Base-by-base conservation (phyloP, 2,329 filamentous ascomycete genomes). In the Colletotrichum cereale region DNA sequence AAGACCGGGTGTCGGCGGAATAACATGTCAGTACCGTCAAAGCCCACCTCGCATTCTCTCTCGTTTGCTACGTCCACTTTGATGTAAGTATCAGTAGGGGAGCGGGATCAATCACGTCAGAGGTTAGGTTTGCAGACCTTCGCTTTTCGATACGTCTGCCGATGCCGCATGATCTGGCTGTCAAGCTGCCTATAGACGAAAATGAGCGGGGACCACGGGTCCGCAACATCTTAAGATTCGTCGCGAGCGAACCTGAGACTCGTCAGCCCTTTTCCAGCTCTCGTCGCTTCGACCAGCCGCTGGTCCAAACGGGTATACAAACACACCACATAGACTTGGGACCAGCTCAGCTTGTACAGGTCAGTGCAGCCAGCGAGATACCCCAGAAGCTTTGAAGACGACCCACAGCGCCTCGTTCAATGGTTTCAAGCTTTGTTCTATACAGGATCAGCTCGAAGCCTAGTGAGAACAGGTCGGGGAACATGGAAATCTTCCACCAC, bases 311-410 rank as follows among this genome's bases (percentile, higher is more conserved):
- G 56, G 21, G 6, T 34, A 52, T 31, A 40, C 12, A 24, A 29
- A 10, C 34, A 18, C 18, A 11, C 47, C 11, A n/a, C n/a, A n/a
- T n/a, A 38, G 47, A 24, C 36, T n/a, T 63, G 61, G 47, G 24
- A 53, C 58, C 36, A 67, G 44, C 26, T 24, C 40, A 38, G 31
- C 34, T 40, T 31, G 31, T 2, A 5, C 36, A 21, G 62, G 63
- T 24, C 31, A 26, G 65, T 58, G 57, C 42, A 21, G 57, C n/a
- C 50, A 10, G 18, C 21, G 7, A 36, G 12, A 29, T 18, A 8
- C 55, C 31, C 29, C 29, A 53, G 38, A 68, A 68, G 68, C 57
- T 68, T 71, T n/a, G 44, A 48, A 55, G 26, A 63, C 60, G 47
- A 63, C 57, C 47, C 65, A 55, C 24, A 24, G n/a, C 44, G 31